Evolutionary conservation across 805 yeast species (phyloP), one percentile per base, ranked within the genome.

Genomic region (Cyberlindnera mycetangii): DNA sequence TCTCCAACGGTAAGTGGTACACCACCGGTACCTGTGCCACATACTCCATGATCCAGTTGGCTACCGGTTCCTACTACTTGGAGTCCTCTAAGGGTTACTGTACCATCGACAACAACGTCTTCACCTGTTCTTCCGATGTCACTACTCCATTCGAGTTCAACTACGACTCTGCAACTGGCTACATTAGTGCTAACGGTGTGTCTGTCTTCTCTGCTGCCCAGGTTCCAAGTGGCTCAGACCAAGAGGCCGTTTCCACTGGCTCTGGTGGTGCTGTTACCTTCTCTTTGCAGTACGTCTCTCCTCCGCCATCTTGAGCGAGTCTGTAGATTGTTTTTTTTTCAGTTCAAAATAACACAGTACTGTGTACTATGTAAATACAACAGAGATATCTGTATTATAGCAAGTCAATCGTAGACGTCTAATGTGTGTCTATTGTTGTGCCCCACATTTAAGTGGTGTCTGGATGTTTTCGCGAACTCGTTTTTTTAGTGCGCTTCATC

Each of bases 1-100:
- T 90, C 57, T 78, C 85, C 48, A 85, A 79, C 57, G 99, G 99
- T 4, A 76, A 79, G 52, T 90, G 95, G 93, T 87, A 83, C 66
- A 60, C 75, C 5, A 61, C 67, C 32, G 97, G 97, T 1, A 79
- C 93, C 0, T 92, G 97, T 64, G 98, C 97, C 5, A 79, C 84
- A 5, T 90, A 73, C 66, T 72, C 72, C 20, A 55, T 85, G 20
- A 57, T 37, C 14, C 45, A 50, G n/a, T 25, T 42, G n/a, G 25
- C 33, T 9, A 50, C 49, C 3, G 93, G 93, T n/a, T 46, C 50
- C 8, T 76, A 78, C 55, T 75, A 79, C 45, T 58, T 90, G 36
- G 72, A 72, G 48, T 76, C 93, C 1, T 78, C 87, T 32, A 79
- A 76, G 55, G 97, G 97, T 0, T 76, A 70, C 48, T 90, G 97